phyloP scores from a whole-genome alignment of 2,329 filamentous ascomycete genomes.

The Botrytis medusae region DNA sequence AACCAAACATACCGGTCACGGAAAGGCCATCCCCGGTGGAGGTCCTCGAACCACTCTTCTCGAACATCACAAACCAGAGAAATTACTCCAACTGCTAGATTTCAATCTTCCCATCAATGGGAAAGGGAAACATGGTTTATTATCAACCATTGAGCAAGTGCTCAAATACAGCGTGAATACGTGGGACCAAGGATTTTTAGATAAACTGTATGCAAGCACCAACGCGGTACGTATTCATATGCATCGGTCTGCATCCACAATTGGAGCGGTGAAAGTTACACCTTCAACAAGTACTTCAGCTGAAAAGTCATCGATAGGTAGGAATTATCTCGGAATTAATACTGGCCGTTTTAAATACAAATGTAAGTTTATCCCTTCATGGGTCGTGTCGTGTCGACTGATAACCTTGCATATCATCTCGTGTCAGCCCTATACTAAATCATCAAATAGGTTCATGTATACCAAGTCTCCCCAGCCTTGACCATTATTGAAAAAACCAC shows the following conservation, averaged over 20 bases:
- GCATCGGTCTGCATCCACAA: conserved; percentile 12
- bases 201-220: conserved; percentile 91
- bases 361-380: conserved; percentile 51
- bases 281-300: background rate
- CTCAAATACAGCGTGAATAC: conserved; percentile 91
- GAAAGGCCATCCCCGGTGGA: conserved; percentile 43
- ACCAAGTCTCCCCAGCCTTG: conserved; percentile 86
- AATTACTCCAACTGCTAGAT: conserved; percentile 54
- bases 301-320: conserved; percentile 50
- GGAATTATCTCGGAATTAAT: conserved; percentile 84
- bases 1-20: conserved; percentile 53
- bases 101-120: conserved; percentile 60
- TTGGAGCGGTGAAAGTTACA: conserved; percentile 11
- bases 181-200: conserved; percentile 96
- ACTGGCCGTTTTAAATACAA: conserved; percentile 85
- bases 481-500: conserved; percentile 86
- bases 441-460: conserved; percentile 70
- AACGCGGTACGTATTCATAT: conserved; percentile 61
- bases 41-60: conserved; percentile 59
- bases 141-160: conserved; percentile 68
- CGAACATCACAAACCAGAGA: conserved; percentile 59
- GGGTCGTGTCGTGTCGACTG: background rate
- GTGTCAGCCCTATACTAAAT: conserved; percentile 15
- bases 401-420: background rate
- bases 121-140: conserved; percentile 69